Base-by-base conservation (phyloP, 2,329 filamentous ascomycete genomes). In the Colletotrichum sublineola region DNA sequence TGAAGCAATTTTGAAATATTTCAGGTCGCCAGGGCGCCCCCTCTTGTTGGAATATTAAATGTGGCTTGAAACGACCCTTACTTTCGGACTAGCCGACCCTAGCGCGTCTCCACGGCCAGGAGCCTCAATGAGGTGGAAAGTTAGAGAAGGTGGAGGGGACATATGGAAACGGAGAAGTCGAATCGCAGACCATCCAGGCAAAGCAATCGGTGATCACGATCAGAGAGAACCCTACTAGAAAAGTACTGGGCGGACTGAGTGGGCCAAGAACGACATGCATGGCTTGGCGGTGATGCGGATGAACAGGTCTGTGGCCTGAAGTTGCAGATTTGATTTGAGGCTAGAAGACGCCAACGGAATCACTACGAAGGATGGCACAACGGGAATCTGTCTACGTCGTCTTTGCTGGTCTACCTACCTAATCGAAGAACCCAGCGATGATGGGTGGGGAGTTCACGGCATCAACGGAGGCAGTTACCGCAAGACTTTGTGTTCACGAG, bases 11-110 rank as follows among this genome's bases (percentile, higher is more conserved):
- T 73, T 65, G 70, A 48, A 52, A 62, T 65, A 64, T 50, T 65
- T 61, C 60, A 73, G 24, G 55, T 56, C 40, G 48, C 61, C 60
- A 38, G 70, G 66, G 61, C 56, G 48, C 46, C 65, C 65, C 66
- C 66, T 48, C 58, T 57, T 48, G 31, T 53, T 33, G 33, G 46
- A 68, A 46, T 63, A 65, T 70, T 70, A 55, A 40, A 55, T 38
- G 67, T 70, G 70, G 70, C 67, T 70, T 70, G 67, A 61, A 52
- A 73, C 67, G 61, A 65, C 61, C 70, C 66, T 70, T 70, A 65
- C 58, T 73, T 57, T 73, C 70, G 70, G 70, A 64, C 70, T 65
- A 55, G 44, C 70, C 70, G 70, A 61, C 53, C 61, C 36, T 61
- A 70, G 70, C 68, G 67, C 58, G 68, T 70, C 67, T 73, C 61